These are phyloP conservation scores for Cutaneotrichosporon curvatum DNA, from an alignment of 1,284 basidiomycete genomes.

Conservation along the genomic window DNA sequence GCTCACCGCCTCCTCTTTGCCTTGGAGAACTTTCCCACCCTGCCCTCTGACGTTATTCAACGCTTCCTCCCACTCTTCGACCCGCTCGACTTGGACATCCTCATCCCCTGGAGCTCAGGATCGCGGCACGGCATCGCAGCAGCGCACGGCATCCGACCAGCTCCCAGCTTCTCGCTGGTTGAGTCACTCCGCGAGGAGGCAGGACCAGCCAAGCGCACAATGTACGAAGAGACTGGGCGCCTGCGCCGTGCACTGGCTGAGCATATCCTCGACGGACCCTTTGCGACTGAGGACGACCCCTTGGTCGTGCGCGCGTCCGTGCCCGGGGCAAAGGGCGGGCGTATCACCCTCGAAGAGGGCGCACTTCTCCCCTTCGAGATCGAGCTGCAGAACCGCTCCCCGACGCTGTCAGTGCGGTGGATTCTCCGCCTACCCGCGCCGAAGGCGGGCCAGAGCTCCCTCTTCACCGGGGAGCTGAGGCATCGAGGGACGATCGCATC, in stretches of 20 bases:
- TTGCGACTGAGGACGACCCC: slow-evolving; percentile 72
- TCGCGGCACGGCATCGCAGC: slow-evolving; percentile 57
- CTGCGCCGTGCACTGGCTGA: slow-evolving; percentile 61
- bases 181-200: slow-evolving; percentile 57
- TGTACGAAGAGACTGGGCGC: slow-evolving; percentile 80
- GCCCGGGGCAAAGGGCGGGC: slow-evolving; percentile 7
- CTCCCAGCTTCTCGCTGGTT: slow-evolving; percentile 55
- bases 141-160: slow-evolving; percentile 57
- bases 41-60: slow-evolving; percentile 53
- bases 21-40: slow-evolving; percentile 54
- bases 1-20: slow-evolving; percentile 37
- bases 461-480: slow-evolving; percentile 22
- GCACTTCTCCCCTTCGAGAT: slow-evolving; percentile 56
- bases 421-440: slow-evolving; percentile 25
- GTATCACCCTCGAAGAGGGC: slow-evolving; percentile 42
- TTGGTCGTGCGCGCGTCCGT: slow-evolving; percentile 42
- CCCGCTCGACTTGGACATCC: slow-evolving; percentile 61
- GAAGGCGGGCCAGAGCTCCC: background rate
- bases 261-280: slow-evolving; percentile 61
- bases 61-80: slow-evolving; percentile 72
- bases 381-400: slow-evolving; percentile 55
- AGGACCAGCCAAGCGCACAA: slow-evolving; percentile 60
- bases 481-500: slow-evolving; percentile 25
- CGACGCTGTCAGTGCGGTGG: slow-evolving; percentile 25
- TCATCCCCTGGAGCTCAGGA: slow-evolving; percentile 62